These are phyloP conservation scores for Artemisia annua DNA, from an alignment of 129 eudicot genomes.

Conservation along the genomic window DNA sequence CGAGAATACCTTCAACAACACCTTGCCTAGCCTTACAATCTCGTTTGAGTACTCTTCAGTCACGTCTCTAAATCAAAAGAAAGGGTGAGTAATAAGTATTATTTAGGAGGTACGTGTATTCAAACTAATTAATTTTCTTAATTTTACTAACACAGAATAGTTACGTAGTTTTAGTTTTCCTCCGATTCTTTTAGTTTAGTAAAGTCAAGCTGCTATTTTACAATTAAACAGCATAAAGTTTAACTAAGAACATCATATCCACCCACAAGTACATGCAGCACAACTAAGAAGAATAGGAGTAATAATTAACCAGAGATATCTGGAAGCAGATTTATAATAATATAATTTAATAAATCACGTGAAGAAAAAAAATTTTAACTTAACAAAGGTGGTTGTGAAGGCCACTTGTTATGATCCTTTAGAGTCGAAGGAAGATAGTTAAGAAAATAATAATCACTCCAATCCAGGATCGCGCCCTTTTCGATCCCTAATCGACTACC, in stretches of 20 bases:
- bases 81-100: too few species aligned
- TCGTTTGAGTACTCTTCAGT: constrained; percentile 56
- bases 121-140: too few species aligned
- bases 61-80: constrained; percentile 42
- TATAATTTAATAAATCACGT: background rate
- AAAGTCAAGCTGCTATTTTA: too few species aligned
- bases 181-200: too few species aligned
- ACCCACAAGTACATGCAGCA: background rate
- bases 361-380: constrained; percentile 39
- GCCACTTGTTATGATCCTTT: constrained; percentile 79
- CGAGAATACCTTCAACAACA: constrained; percentile 54
- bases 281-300: background rate
- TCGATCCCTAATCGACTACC: constrained; percentile 77
- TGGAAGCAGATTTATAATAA: background rate
- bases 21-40: constrained; percentile 56
- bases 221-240: too few species aligned
- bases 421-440: constrained; percentile 73
- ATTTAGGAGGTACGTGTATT: too few species aligned
- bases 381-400: constrained; percentile 55
- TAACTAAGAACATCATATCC: background rate
- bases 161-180: too few species aligned
- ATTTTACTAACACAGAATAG: too few species aligned
- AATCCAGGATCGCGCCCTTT: constrained; percentile 84
- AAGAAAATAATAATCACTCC: constrained; percentile 85
- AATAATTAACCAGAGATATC: too few species aligned